Conservation (phyloP, 108 stramenopile species). For the Conticribra weissflogii region DNA sequence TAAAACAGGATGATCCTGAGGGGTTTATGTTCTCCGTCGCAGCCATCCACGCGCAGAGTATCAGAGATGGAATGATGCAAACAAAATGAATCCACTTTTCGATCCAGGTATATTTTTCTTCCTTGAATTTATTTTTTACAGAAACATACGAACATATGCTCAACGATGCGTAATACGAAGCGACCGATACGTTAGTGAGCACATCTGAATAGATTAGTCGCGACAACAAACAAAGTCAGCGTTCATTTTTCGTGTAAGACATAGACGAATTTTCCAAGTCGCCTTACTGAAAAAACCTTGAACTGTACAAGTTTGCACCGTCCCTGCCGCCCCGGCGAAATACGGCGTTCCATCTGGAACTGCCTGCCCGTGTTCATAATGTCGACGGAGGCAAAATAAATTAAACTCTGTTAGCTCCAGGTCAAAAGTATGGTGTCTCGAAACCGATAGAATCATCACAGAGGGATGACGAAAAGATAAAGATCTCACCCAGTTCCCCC, state of each 20-base stretch:
- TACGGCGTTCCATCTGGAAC: too few relatives aligned
- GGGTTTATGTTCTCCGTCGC: slow-evolving; percentile 11
- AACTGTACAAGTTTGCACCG: slow-evolving; percentile 3
- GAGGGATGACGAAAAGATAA: too few relatives aligned
- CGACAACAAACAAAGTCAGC: too few relatives aligned
- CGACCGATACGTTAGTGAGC: neutral
- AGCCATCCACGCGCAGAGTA: neutral
- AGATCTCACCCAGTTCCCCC: slow-evolving; percentile 2
- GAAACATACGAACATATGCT: slow-evolving; percentile 6
- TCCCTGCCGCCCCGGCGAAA: too few relatives aligned
- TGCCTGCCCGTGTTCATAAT: slow-evolving; percentile 1
- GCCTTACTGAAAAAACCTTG: slow-evolving; percentile 22
- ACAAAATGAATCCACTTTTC: slow-evolving; percentile 15
- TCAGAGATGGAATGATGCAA: neutral
- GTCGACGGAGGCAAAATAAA: neutral
- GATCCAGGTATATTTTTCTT: slow-evolving; percentile 5
- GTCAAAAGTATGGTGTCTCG: too few relatives aligned
- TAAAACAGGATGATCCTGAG: neutral
- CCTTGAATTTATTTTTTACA: slow-evolving; percentile 7
- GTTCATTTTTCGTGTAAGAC: too few relatives aligned
- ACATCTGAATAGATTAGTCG: too few relatives aligned
- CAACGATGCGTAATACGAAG: slow-evolving; percentile 11
- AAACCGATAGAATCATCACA: too few relatives aligned
- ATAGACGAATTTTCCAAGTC: too few relatives aligned
- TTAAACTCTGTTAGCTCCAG: neutral